Percentiles rank a stretch among this genome's conserved stretches.
These are phyloP conservation scores for Apiospora rasikravindrae DNA, from an alignment of 2,329 filamentous ascomycete genomes.

Conservation along the genomic window DNA sequence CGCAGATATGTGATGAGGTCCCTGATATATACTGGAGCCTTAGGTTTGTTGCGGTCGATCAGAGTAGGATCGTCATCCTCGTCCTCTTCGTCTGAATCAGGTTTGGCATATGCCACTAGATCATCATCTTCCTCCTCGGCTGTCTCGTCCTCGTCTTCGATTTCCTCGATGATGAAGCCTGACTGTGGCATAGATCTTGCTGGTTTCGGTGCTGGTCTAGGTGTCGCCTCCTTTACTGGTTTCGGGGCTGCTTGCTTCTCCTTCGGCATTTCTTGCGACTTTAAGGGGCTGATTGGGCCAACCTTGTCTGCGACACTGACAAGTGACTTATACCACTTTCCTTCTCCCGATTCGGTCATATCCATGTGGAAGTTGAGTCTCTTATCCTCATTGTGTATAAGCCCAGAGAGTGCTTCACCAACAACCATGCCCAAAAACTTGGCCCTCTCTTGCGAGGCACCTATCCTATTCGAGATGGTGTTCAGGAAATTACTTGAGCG, in stretches of 20 bases:
- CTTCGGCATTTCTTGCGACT: conserved; percentile 27
- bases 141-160: conserved; percentile 59
- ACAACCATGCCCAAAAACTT: conserved; percentile 89
- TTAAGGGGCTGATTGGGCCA: conserved; percentile 61
- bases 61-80: conserved; percentile 92
- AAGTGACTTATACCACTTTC: conserved; percentile 74
- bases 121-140: conserved; percentile 67
- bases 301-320: conserved; percentile 65
- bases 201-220: conserved; percentile 22
- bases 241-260: conserved; percentile 37
- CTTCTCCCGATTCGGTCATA: conserved; percentile 75
- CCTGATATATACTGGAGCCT: conserved; percentile 87
- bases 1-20: conserved; percentile 81
- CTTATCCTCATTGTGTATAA: conserved; percentile 72
- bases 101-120: conserved; percentile 80
- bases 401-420: conserved; percentile 70
- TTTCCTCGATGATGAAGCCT: conserved; percentile 67
- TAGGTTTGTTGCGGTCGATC: conserved; percentile 81
- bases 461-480: conserved; percentile 83
- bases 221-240: conserved; percentile 29
- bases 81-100: conserved; percentile 86
- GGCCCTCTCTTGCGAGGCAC: conserved; percentile 74
- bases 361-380: conserved; percentile 84
- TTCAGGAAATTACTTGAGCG: conserved; percentile 76
- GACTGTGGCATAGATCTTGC: conserved; percentile 40